Conservation (phyloP, 768 basidiomycete species). For the Naganishia antarctica region DNA sequence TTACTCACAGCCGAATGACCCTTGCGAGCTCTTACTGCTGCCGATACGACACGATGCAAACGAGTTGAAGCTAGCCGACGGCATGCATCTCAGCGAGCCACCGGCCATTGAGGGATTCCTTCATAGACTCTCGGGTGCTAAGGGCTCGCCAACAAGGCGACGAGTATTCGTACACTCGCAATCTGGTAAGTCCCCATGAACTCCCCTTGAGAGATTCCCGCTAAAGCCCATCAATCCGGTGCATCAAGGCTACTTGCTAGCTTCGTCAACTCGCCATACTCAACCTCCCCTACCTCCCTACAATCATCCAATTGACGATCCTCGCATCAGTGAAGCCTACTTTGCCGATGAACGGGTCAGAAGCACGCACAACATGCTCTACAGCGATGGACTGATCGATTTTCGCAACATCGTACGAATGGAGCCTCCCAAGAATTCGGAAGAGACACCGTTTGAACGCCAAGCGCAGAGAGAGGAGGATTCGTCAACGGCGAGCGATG, state of each 20-base stretch:
- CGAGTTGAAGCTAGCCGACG: slow-evolving; percentile 52
- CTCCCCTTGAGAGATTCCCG: neutral
- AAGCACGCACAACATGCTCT: slow-evolving; percentile 44
- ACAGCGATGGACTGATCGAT: slow-evolving; percentile 60
- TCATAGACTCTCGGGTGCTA: slow-evolving; percentile 48
- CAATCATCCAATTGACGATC: slow-evolving; percentile 33
- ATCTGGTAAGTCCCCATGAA: slow-evolving; percentile 37
- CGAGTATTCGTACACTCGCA: slow-evolving; percentile 37
- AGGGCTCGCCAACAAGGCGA: slow-evolving; percentile 27
- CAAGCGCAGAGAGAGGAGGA: neutral
- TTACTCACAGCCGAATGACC: slow-evolving; percentile 6
- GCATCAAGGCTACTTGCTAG: slow-evolving; percentile 38
- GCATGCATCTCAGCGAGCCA: slow-evolving; percentile 63
- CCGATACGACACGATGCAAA: slow-evolving; percentile 65
- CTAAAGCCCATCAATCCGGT: neutral
- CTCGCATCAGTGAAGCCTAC: slow-evolving; percentile 36
- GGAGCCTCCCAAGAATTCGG: slow-evolving; percentile 19
- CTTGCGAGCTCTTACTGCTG: slow-evolving; percentile 62
- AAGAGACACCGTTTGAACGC: slow-evolving; percentile 10
- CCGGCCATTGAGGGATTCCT: slow-evolving; percentile 81
- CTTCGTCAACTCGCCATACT: slow-evolving; percentile 32
- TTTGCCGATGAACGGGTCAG: slow-evolving; percentile 39
- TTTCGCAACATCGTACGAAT: slow-evolving; percentile 68
- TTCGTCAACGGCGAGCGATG: neutral
- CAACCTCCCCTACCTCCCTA: slow-evolving; percentile 36